phyloP scores from a whole-genome alignment of 2,329 filamentous ascomycete species.

The Neocatenulostroma microsporum region DNA sequence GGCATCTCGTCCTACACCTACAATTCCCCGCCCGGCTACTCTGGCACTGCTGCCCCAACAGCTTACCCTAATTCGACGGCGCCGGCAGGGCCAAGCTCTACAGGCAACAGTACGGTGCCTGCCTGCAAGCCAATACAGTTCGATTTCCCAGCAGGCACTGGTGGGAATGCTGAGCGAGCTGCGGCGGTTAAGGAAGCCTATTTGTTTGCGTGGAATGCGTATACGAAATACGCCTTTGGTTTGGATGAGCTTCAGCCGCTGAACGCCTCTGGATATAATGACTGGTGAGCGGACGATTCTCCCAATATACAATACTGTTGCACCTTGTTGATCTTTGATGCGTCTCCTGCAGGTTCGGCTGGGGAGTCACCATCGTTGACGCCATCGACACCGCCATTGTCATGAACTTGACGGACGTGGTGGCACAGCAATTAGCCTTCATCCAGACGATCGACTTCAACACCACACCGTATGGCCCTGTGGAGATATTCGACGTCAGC shows the following conservation, averaged over 20 bases:
- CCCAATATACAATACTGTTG: too few species aligned
- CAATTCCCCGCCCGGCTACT: slow-evolving; percentile 1
- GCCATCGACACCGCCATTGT: slow-evolving; percentile 64
- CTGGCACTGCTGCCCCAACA: background rate
- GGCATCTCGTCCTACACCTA: slow-evolving; percentile 6
- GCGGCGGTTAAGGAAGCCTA: slow-evolving; percentile 64
- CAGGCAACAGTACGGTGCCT: slow-evolving; percentile 4
- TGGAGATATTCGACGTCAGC: slow-evolving; percentile 63
- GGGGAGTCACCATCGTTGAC: slow-evolving; percentile 80
- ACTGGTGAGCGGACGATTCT: too few species aligned
- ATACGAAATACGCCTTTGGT: slow-evolving; percentile 64
- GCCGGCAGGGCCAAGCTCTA: background rate
- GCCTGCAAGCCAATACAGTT: slow-evolving; percentile 10
- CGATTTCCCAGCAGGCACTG: slow-evolving; percentile 7
- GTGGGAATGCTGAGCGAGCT: slow-evolving; percentile 8
- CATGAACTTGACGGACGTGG: slow-evolving; percentile 58
- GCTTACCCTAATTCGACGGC: slow-evolving; percentile 4
- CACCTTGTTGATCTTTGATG: too few species aligned
- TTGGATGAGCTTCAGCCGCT: slow-evolving; percentile 36
- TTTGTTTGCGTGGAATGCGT: slow-evolving; percentile 69
- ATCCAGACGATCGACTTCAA: slow-evolving; percentile 55
- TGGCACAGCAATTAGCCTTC: slow-evolving; percentile 43
- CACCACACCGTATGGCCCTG: slow-evolving; percentile 40
- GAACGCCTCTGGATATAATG: slow-evolving; percentile 62
- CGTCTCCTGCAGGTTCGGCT: slow-evolving; percentile 48